These are phyloP conservation scores for Echinosophora koreensis DNA, from an alignment of 306 rosid genomes.

Conservation along the genomic window DNA sequence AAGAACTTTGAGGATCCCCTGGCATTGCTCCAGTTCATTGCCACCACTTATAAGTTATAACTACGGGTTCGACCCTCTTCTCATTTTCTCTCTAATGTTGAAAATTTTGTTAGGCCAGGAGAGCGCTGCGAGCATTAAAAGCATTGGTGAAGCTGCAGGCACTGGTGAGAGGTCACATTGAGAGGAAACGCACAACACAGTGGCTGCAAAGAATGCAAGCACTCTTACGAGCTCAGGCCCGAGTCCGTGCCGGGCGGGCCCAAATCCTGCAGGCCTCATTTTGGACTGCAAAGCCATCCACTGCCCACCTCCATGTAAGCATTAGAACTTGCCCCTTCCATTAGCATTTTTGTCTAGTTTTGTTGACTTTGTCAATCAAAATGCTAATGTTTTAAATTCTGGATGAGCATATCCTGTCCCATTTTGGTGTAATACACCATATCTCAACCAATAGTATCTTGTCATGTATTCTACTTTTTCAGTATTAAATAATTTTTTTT, in stretches of 20 bases:
- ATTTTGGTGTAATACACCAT: too few species aligned
- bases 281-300: slow-evolving; percentile 53
- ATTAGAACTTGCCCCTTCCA: slow-evolving; percentile 9
- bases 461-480: too few species aligned
- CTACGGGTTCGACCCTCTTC: background rate
- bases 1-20: background rate
- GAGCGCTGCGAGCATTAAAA: slow-evolving; percentile 79
- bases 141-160: slow-evolving; percentile 93
- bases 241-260: slow-evolving; percentile 55
- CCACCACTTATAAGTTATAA: background rate
- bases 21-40: background rate
- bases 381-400: too few species aligned
- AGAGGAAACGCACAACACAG: slow-evolving; percentile 72
- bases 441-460: too few species aligned
- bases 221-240: slow-evolving; percentile 63
- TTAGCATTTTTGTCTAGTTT: background rate
- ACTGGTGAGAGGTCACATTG: slow-evolving; percentile 82
- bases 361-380: too few species aligned
- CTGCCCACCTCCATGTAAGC: slow-evolving; percentile 59
- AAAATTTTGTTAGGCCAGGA: slow-evolving; percentile 69
- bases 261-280: slow-evolving; percentile 48
- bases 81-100: background rate
- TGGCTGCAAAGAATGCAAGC: slow-evolving; percentile 70
- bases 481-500: too few species aligned
- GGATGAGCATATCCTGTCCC: too few species aligned